Evolutionary conservation across 2,329 filamentous ascomycete genomes (phyloP).

Genomic region (Pseudogymnoascus sp.): DNA sequence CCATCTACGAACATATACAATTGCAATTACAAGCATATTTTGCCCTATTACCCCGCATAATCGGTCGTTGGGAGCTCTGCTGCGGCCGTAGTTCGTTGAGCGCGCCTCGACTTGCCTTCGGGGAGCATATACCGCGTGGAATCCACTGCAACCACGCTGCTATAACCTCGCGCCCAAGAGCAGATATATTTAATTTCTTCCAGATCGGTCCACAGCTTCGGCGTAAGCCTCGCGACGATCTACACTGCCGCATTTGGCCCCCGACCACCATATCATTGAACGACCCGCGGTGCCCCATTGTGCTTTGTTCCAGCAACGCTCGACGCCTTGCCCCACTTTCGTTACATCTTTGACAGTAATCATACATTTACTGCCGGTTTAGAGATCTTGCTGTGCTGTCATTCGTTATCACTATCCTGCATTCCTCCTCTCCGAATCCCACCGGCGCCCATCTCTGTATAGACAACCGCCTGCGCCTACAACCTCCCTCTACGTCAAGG

Average conservation of each 20-base stretch:
- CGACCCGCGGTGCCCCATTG: neutral
- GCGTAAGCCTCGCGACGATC: neutral
- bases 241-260: neutral
- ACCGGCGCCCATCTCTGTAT: neutral
- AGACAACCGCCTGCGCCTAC: neutral
- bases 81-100: neutral
- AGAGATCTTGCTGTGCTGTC: neutral
- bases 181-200: neutral
- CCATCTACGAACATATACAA: neutral
- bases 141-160: neutral
- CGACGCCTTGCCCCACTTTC: neutral
- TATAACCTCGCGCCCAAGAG: neutral
- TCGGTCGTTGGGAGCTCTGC: neutral
- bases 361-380: neutral
- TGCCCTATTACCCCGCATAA: neutral
- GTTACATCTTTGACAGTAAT: neutral
- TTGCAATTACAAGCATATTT: neutral
- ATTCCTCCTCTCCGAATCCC: neutral
- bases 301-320: neutral
- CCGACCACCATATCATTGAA: neutral
- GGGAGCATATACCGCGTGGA: neutral
- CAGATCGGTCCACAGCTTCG: neutral
- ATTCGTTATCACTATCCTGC: neutral
- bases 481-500: neutral
- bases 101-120: neutral